Percentiles rank a stretch among this genome's conserved stretches.
Evolutionary conservation across 2,329 filamentous ascomycete species (phyloP).

Genomic region (Knufia fluminis): DNA sequence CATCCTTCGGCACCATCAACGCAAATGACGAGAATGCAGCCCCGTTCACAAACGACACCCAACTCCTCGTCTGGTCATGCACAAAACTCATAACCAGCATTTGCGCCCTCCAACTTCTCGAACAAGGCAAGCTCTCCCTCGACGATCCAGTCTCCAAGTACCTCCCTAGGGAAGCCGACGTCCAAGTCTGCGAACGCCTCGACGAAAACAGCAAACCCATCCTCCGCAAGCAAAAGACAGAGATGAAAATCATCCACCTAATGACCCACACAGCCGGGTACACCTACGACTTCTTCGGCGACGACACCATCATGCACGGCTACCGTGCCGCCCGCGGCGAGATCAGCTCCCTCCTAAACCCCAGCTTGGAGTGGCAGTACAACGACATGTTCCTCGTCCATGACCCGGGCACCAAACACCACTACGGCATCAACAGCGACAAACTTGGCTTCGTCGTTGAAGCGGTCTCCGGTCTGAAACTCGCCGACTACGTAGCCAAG

Average conservation of each 20-base stretch:
- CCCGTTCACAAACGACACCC: constrained; percentile 14
- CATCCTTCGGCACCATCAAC: constrained; percentile 15
- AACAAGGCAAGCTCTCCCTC: constrained; percentile 17
- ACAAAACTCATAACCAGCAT: constrained; percentile 19
- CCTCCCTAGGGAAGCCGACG: constrained; percentile 13
- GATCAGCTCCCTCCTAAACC: too few species aligned
- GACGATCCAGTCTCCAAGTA: constrained; percentile 20
- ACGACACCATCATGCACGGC: constrained; percentile 9
- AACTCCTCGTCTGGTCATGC: constrained; percentile 16
- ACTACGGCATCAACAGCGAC: constrained; percentile 33
- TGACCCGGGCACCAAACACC: constrained; percentile 17
- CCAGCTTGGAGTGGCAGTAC: neutral
- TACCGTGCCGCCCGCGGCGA: constrained; percentile 12
- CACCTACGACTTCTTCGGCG: constrained; percentile 18
- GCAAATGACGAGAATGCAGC: constrained; percentile 11
- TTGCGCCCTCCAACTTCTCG: constrained; percentile 17
- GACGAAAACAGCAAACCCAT: constrained; percentile 10
- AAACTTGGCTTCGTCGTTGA: constrained; percentile 43
- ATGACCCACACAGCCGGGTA: constrained; percentile 18
- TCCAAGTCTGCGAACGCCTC: constrained; percentile 12
- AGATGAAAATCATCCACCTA: constrained; percentile 17
- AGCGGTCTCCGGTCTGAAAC: constrained; percentile 32
- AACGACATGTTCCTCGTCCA: constrained; percentile 11
- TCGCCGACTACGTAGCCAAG: constrained; percentile 39
- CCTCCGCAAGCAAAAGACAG: constrained; percentile 11